Evolutionary conservation across 2,329 filamentous ascomycete species (phyloP).

Genomic region (Thielaviopsis cerberus): DNA sequence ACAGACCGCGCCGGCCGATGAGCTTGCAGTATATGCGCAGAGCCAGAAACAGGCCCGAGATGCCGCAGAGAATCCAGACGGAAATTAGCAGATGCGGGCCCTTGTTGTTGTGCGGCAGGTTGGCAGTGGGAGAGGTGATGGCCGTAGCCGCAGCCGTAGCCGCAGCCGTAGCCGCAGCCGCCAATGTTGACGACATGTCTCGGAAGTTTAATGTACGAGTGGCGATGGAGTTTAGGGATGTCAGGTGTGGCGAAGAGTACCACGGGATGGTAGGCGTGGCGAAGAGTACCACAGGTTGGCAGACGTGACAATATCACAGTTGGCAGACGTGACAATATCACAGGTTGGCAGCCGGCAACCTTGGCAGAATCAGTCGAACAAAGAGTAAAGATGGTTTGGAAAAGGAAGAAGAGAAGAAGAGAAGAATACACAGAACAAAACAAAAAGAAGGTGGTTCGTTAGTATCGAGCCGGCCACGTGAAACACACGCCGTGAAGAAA

Average conservation of each 20-base stretch:
- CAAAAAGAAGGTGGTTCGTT: background rate
- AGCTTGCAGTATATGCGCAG: constrained; percentile 22
- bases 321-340: too few relatives aligned
- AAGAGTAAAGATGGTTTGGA: background rate
- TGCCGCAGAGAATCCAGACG: constrained; percentile 9
- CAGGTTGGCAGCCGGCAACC: background rate
- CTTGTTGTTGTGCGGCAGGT: constrained; percentile 5
- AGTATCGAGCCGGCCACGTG: background rate
- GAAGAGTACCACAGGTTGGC: too few relatives aligned
- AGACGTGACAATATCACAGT: too few relatives aligned
- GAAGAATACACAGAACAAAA: background rate
- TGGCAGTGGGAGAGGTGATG: too few relatives aligned
- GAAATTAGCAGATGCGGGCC: constrained; percentile 4
- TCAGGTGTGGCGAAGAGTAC: background rate
- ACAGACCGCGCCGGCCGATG: constrained; percentile 19
- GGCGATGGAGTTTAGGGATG: background rate
- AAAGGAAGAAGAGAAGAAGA: too few relatives aligned
- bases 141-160: background rate
- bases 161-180: background rate
- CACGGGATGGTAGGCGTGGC: too few relatives aligned
- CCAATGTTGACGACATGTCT: background rate
- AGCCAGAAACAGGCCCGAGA: constrained; percentile 13
- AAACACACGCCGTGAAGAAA: background rate
- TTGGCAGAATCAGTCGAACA: background rate
- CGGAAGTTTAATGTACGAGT: background rate